Percentiles rank a stretch among this genome's conserved stretches.
Evolutionary conservation across 2,329 filamentous ascomycete genomes (phyloP).

Genomic region (Penicillium aurantiogriseum): DNA sequence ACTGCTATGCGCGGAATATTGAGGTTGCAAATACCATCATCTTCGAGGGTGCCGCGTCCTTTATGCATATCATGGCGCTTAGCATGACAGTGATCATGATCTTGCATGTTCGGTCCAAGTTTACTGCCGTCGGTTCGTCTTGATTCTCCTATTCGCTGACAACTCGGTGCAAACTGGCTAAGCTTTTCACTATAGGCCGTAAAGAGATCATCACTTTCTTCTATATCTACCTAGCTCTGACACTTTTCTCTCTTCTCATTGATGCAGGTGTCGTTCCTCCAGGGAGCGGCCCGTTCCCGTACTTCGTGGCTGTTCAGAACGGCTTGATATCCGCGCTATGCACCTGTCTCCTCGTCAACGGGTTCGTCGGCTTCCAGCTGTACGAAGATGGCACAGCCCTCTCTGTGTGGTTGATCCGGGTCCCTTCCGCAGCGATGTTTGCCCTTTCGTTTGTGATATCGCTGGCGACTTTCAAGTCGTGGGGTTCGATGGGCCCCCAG

Average conservation of each 20-base stretch:
- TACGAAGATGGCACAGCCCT: conserved; percentile 95
- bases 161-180: conserved; percentile 5
- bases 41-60: conserved; percentile 86
- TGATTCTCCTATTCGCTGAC: not conserved
- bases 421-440: conserved; percentile 78
- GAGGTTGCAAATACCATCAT: conserved; percentile 98
- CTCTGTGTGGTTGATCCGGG: conserved; percentile 87
- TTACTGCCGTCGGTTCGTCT: conserved; percentile 85
- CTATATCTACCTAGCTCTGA: conserved; percentile 91
- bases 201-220: conserved; percentile 86
- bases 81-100: conserved; percentile 97
- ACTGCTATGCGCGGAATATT: conserved; percentile 92
- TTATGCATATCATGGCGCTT: conserved; percentile 87
- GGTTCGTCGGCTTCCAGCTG: conserved; percentile 96
- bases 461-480: conserved; percentile 87
- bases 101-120: conserved; percentile 92
- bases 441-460: conserved; percentile 81
- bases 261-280: conserved; percentile 91
- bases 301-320: conserved; percentile 85
- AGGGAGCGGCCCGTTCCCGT: conserved; percentile 75
- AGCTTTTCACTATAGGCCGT: conserved; percentile 49
- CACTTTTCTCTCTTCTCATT: conserved; percentile 81
- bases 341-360: conserved; percentile 90
- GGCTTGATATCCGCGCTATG: conserved; percentile 82
- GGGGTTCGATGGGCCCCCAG: conserved; percentile 79